These are phyloP conservation scores for Populus hybrid DNA, from an alignment of 441 rosid species.

Conservation along the genomic window DNA sequence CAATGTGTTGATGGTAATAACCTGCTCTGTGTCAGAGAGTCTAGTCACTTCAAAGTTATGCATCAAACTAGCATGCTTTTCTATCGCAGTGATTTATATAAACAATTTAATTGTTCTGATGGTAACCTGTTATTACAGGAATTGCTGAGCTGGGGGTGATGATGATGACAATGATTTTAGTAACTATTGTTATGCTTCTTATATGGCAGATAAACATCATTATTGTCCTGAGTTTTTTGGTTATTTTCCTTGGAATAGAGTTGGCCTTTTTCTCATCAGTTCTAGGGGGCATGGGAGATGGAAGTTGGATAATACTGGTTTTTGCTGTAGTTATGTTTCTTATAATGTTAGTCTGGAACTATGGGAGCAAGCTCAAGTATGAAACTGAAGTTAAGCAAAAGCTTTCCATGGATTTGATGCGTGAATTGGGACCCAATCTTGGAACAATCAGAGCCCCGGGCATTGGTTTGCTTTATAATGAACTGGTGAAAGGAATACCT, in stretches of 20 bases:
- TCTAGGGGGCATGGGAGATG: slow-evolving; percentile 70
- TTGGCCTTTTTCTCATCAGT: slow-evolving; percentile 85
- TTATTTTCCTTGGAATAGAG: slow-evolving; percentile 78
- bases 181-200: slow-evolving; percentile 95
- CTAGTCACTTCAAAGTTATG: background rate
- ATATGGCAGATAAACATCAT: slow-evolving; percentile 96
- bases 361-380: slow-evolving; percentile 94
- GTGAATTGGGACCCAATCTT: slow-evolving; percentile 85
- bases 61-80: background rate
- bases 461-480: slow-evolving; percentile 93
- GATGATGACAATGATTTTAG: slow-evolving; percentile 95
- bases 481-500: slow-evolving; percentile 89
- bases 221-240: slow-evolving; percentile 57
- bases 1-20: background rate
- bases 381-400: slow-evolving; percentile 95
- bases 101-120: slow-evolving; percentile 13
- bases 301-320: slow-evolving; percentile 95
- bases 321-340: slow-evolving; percentile 83
- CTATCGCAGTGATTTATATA: background rate
- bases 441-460: slow-evolving; percentile 99
- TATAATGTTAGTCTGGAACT: slow-evolving; percentile 92
- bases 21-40: background rate
- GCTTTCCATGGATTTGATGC: slow-evolving; percentile 86
- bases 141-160: slow-evolving; percentile 97
- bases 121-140: slow-evolving; percentile 45